Conservation (phyloP, 2,329 filamentous ascomycete genomes). For the Epichloe sibirici region DNA sequence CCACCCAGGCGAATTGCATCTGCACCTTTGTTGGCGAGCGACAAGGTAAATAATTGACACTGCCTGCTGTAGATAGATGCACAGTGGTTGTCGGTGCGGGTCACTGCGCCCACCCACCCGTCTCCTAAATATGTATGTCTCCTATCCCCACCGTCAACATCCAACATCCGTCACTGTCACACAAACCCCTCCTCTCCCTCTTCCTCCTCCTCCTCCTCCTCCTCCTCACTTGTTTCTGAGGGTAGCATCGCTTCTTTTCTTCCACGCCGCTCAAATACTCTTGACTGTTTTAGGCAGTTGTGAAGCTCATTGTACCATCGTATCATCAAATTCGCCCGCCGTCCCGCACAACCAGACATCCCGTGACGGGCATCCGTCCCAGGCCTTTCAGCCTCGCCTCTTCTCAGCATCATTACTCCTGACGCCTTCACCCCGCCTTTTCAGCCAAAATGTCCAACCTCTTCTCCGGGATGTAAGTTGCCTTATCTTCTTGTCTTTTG, state of each 20-base stretch:
- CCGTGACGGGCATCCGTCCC: conserved; percentile 5
- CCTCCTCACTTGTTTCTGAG: not conserved
- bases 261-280: not conserved
- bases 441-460: conserved; percentile 41
- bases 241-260: not conserved
- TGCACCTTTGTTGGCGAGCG: too few species aligned
- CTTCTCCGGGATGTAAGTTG: conserved; percentile 50
- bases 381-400: not conserved
- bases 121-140: not conserved
- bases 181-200: not conserved
- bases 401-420: conserved; percentile 3
- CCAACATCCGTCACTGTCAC: not conserved
- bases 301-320: not conserved
- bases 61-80: too few species aligned
- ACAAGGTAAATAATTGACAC: too few species aligned
- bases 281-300: not conserved
- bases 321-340: not conserved
- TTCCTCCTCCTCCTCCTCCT: not conserved
- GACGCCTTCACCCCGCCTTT: conserved; percentile 6
- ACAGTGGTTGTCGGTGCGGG: too few species aligned
- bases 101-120: not conserved
- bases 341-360: conserved; percentile 1
- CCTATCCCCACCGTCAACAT: not conserved
- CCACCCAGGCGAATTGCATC: too few species aligned
- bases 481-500: not conserved